Conservation (phyloP, 208 protist species). For the Endotrypanum monterogeii region DNA sequence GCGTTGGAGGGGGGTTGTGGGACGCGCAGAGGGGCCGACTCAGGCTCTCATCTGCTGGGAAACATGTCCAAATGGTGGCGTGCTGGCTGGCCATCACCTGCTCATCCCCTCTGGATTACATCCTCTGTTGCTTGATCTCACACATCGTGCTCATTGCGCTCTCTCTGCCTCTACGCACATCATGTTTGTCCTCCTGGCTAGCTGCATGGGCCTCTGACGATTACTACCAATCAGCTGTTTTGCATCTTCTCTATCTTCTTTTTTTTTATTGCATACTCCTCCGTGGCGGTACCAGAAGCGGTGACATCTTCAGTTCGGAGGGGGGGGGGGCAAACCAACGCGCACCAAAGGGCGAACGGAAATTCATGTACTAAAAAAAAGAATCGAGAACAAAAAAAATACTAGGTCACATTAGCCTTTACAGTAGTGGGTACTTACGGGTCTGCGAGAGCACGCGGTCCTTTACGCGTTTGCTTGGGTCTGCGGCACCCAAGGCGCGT, state of each 20-base stretch:
- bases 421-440: neutral
- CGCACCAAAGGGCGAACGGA: neutral
- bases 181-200: neutral
- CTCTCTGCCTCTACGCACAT: neutral
- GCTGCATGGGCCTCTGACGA: neutral
- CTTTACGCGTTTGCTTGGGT: neutral
- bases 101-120: neutral
- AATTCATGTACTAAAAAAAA: neutral
- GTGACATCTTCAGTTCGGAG: neutral
- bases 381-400: neutral
- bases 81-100: too few relatives aligned
- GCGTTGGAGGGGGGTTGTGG: neutral
- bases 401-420: neutral
- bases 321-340: neutral
- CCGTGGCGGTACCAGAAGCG: neutral
- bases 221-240: neutral
- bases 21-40: neutral
- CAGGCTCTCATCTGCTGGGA: neutral
- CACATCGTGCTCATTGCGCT: neutral
- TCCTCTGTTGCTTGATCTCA: neutral
- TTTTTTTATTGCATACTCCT: neutral
- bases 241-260: neutral
- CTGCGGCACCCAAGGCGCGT: neutral
- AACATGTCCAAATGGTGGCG: neutral
- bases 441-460: neutral